Percentiles rank a stretch among this genome's conserved stretches.
phyloP scores from a whole-genome alignment of 129 eudicot species.

The Saposhnikovia divaricata region DNA sequence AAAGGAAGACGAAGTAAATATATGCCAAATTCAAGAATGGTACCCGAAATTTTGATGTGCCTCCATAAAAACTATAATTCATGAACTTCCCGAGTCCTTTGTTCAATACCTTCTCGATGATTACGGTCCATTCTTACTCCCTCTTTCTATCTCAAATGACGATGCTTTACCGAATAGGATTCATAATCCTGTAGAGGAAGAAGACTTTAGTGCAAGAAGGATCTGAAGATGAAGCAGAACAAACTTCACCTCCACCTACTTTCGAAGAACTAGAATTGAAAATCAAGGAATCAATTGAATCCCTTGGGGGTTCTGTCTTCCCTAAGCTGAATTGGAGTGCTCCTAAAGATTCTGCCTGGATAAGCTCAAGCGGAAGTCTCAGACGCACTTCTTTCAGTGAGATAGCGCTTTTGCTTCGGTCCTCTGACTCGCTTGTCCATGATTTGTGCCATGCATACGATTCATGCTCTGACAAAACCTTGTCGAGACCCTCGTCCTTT shows the following conservation, averaged over 20 bases:
- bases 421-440: conserved; percentile 78
- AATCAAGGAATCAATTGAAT: conserved; percentile 56
- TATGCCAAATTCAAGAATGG: conserved; percentile 89
- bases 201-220: conserved; percentile 54
- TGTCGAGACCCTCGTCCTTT: conserved; percentile 47
- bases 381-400: conserved; percentile 72
- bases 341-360: conserved; percentile 93
- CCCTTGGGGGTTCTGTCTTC: conserved; percentile 73
- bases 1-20: conserved; percentile 66
- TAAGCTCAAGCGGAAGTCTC: conserved; percentile 66
- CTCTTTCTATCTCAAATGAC: conserved; percentile 50
- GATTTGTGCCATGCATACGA: conserved; percentile 84
- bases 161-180: conserved; percentile 79
- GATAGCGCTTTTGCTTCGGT: conserved; percentile 52
- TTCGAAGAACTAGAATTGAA: conserved; percentile 73
- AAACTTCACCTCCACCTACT: conserved; percentile 53
- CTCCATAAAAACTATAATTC: conserved; percentile 57
- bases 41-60: conserved; percentile 59
- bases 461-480: conserved; percentile 44
- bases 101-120: conserved; percentile 62
- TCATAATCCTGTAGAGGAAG: conserved; percentile 79
- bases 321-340: conserved; percentile 96
- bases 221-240: conserved; percentile 72
- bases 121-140: conserved; percentile 73
- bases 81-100: conserved; percentile 79